These are phyloP conservation scores for Capsicum baccatum DNA, from an alignment of 257 asterid species.

Conservation along the genomic window DNA sequence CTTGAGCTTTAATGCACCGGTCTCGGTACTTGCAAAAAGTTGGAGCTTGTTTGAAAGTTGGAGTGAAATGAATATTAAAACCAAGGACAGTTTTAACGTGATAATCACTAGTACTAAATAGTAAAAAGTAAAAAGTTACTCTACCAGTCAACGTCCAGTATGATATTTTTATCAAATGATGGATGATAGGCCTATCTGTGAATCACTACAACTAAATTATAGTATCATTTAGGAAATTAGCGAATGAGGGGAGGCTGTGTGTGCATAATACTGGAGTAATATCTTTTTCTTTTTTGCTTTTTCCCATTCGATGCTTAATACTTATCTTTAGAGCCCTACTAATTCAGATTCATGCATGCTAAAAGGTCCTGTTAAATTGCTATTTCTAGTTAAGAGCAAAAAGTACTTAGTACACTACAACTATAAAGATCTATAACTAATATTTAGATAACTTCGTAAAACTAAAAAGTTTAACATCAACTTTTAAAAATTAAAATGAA, in stretches of 20 bases:
- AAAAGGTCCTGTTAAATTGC: too few species aligned
- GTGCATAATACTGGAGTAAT: neutral
- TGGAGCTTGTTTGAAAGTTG: neutral
- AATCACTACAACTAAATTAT: neutral
- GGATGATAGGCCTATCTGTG: constrained; percentile 12
- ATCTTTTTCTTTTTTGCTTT: neutral
- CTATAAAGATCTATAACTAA: neutral
- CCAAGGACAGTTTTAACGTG: neutral
- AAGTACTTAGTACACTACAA: too few species aligned
- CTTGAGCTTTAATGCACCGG: too few species aligned
- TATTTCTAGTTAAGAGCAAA: too few species aligned
- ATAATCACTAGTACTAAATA: neutral
- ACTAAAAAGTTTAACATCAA: neutral
- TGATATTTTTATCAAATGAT: constrained; percentile 1
- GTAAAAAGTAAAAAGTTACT: constrained; percentile 21
- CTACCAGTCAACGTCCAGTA: neutral
- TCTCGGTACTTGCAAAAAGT: neutral
- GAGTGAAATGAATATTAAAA: neutral
- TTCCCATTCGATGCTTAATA: neutral
- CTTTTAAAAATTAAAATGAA: neutral
- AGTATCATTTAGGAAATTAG: neutral
- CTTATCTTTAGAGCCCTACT: neutral
- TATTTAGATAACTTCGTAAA: neutral
- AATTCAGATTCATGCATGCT: neutral
- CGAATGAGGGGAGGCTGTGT: neutral